Evolutionary conservation across 2,329 filamentous ascomycete species (phyloP), one percentile per base, ranked within the genome.

Genomic region (Cryphonectria naterciae): DNA sequence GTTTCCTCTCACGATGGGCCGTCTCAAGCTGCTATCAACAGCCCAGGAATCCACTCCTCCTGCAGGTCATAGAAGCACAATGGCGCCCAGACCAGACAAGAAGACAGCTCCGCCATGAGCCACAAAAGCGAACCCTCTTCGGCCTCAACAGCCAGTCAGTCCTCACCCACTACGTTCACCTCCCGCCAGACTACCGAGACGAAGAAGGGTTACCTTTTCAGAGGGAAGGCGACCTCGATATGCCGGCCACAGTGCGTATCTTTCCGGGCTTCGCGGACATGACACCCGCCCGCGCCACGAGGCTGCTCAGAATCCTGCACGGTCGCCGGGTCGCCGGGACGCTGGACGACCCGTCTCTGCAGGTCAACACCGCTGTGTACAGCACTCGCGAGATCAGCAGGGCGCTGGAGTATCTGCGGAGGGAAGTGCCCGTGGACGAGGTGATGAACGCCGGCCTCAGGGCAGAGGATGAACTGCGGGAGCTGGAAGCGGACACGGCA

Each of bases 301-400:
- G 79, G 61, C 78, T 91, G 60, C 79, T 91, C 65, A 82, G 83
- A 67, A 86, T 91, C 65, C 79, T 91, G 17, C 89, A 92, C 76
- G 89, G 89, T 11, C 85, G 88, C 49, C 83, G 89, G 56, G 88
- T 92, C 32, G 88, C 89, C 10, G 89, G 89, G 46, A 90, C 89
- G 3, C 81, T 91, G 58, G 85, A 88, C 15, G 89, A 91, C 75
- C 89, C 89, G 2, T 81, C 80, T 5, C 83, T 87, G 64, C 79
- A 80, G 49, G 73, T 79, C 37, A 85, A 88, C 73, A 89, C 87
- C 39, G 79, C 79, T 2, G 75, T 78, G 13, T 89, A 81, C 74
- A 79, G 80, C 11, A 68, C 78, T 2, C 72, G 78, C 1, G 83
- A 88, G 71, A 80, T 85, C 22, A 77, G 79, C 22, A 81, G 76